Evolutionary conservation across 78 protist genomes (phyloP).

Genomic region (Emiliania huxleyi): DNA sequence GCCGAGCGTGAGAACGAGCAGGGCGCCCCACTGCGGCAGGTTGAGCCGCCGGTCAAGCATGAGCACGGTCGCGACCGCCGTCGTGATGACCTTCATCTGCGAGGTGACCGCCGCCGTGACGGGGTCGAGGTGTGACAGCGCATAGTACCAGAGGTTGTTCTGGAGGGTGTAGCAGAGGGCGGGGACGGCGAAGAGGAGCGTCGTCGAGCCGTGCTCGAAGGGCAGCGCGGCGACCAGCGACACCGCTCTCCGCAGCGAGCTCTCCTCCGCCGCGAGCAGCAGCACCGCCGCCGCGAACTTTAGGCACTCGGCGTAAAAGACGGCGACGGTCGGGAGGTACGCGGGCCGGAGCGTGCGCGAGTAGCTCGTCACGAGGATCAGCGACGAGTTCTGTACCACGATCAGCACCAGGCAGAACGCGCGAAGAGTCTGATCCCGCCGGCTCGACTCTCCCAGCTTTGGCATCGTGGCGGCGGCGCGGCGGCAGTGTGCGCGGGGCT

Average conservation of each 20-base stretch:
- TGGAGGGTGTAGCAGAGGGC: conserved; percentile 12
- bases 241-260: neutral
- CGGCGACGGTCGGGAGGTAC: conserved; percentile 8
- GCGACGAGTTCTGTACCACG: neutral
- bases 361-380: neutral
- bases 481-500: too few relatives aligned
- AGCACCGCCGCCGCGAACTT: neutral
- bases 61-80: neutral
- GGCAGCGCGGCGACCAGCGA: neutral
- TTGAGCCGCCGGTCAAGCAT: neutral
- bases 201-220: neutral
- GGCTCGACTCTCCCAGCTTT: too few relatives aligned
- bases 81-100: conserved; percentile 8
- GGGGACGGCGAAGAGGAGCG: neutral
- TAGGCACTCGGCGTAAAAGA: neutral
- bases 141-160: conserved; percentile 13
- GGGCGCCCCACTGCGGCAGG: neutral
- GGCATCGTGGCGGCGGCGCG: too few relatives aligned
- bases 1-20: neutral
- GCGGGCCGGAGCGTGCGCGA: neutral
- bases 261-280: neutral
- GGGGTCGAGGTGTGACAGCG: conserved; percentile 2
- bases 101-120: conserved; percentile 6
- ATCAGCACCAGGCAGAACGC: neutral
- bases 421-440: neutral